Conservation (phyloP, 805 yeast genomes). For the Pachysolen tannophilus region DNA sequence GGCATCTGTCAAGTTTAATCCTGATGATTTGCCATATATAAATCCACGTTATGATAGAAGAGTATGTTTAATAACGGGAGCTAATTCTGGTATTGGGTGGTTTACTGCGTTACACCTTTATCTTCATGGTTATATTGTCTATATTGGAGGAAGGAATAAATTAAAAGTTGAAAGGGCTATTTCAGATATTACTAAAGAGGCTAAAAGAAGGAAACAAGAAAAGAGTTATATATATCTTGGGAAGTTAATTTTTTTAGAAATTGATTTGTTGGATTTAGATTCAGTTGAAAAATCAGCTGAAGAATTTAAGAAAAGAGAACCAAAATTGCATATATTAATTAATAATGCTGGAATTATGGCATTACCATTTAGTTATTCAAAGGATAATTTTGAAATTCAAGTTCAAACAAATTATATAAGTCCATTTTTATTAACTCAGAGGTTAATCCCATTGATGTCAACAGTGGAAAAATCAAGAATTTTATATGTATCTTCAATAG, state of each 20-base stretch:
- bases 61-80: constrained; percentile 74
- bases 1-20: constrained; percentile 24
- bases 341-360: constrained; percentile 82
- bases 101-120: constrained; percentile 68
- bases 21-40: constrained; percentile 50
- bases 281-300: constrained; percentile 42
- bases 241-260: constrained; percentile 39
- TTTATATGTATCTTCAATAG: constrained; percentile 56
- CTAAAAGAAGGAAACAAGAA: constrained; percentile 24
- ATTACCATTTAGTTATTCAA: constrained; percentile 56
- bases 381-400: constrained; percentile 70
- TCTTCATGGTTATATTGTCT: constrained; percentile 70
- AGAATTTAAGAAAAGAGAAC: constrained; percentile 38
- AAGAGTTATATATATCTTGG: constrained; percentile 31
- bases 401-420: constrained; percentile 73
- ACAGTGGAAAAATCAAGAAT: constrained; percentile 39
- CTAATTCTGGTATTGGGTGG: constrained; percentile 76
- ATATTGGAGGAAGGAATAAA: constrained; percentile 63
- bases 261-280: constrained; percentile 45
- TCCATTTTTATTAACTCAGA: constrained; percentile 62
- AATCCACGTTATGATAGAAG: constrained; percentile 47
- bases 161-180: constrained; percentile 51
- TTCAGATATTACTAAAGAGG: constrained; percentile 46
- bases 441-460: constrained; percentile 46
- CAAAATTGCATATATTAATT: constrained; percentile 49